Evolutionary conservation across 495 filamentous ascomycete species (phyloP).

Genomic region (Hyaloscypha finlandica): DNA sequence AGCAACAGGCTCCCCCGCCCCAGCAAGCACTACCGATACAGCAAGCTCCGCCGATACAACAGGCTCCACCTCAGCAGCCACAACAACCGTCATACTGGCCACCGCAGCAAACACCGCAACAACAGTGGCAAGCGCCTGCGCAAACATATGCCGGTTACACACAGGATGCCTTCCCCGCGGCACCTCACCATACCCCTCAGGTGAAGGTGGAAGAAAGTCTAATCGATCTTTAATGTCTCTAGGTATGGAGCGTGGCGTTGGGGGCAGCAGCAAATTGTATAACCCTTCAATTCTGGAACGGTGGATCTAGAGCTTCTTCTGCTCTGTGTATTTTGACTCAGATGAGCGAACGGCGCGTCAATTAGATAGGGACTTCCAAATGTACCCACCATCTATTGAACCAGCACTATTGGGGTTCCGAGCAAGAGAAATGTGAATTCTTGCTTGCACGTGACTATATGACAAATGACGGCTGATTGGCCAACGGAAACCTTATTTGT

Average conservation of each 20-base stretch:
- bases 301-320: neutral
- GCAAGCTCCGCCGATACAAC: neutral
- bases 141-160: conserved; percentile 57
- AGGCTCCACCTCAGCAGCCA: conserved; percentile 12
- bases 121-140: conserved; percentile 47
- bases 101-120: conserved; percentile 43
- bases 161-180: conserved; percentile 66
- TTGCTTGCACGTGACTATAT: too few species aligned
- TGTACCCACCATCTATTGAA: neutral
- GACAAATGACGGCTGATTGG: neutral
- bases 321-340: neutral
- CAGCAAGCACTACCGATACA: conserved; percentile 12
- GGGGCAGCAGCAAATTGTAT: conserved; percentile 13
- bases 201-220: conserved; percentile 80
- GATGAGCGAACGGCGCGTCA: neutral
- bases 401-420: too few species aligned
- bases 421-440: too few species aligned
- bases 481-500: neutral
- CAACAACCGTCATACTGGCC: conserved; percentile 37
- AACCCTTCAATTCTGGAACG: neutral
- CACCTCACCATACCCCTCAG: conserved; percentile 60
- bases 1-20: conserved; percentile 18
- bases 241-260: conserved; percentile 23
- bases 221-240: conserved; percentile 70
- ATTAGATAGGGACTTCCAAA: neutral